These are phyloP conservation scores for Colletotrichum spaethianum DNA, from an alignment of 2,329 filamentous ascomycete genomes.

Conservation along the genomic window DNA sequence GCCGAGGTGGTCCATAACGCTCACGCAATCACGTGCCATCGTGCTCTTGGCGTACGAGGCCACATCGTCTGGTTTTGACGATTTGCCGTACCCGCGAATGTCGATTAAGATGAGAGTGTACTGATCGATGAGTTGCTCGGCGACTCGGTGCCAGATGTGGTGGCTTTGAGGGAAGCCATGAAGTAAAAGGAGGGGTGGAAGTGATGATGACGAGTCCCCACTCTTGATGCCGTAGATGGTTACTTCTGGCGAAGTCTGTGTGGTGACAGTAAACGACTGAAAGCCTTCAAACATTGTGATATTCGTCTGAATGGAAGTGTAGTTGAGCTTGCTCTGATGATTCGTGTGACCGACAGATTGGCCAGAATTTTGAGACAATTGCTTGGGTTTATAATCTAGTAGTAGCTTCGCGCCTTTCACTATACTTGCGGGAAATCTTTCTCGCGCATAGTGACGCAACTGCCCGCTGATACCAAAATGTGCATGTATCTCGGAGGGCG, in stretches of 20 bases:
- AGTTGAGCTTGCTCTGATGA: background rate
- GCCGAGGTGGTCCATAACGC: conserved; percentile 61
- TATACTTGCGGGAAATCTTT: conserved; percentile 14
- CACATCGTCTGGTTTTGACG: conserved; percentile 59
- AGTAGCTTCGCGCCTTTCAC: conserved; percentile 11
- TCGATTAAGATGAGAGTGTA: conserved; percentile 63
- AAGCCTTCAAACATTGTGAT: conserved; percentile 52
- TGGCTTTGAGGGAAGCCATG: conserved; percentile 68
- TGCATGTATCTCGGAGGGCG: background rate
- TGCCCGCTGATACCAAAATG: background rate
- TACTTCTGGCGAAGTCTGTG: conserved; percentile 53
- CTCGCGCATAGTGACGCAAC: conserved; percentile 12
- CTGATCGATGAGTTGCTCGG: conserved; percentile 52
- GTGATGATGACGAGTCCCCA: conserved; percentile 46
- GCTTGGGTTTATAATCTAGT: background rate
- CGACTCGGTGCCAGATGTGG: conserved; percentile 66
- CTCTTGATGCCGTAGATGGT: conserved; percentile 60
- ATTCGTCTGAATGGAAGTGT: too few relatives aligned
- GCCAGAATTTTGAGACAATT: background rate
- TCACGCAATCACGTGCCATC: conserved; percentile 63
- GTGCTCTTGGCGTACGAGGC: conserved; percentile 61
- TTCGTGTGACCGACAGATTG: background rate
- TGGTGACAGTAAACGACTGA: conserved; percentile 55
- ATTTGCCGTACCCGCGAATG: conserved; percentile 66
- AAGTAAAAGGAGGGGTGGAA: conserved; percentile 60